Evolutionary conservation across 2,329 filamentous ascomycete genomes (phyloP), one percentile per base, ranked within the genome.

Genomic region (Xylariales sp.): DNA sequence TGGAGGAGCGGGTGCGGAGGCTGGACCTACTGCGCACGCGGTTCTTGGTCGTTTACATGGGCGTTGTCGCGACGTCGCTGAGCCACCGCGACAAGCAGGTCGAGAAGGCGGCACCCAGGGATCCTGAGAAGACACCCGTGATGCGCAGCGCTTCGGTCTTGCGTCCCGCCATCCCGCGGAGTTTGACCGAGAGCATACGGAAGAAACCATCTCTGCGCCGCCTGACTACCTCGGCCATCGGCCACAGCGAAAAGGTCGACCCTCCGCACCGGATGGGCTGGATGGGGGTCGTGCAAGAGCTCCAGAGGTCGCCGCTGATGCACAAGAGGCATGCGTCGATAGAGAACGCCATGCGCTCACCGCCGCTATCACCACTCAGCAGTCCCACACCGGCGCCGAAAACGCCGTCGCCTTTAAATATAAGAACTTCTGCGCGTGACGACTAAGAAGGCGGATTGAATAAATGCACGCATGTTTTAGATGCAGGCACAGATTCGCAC

Each of bases 21-120:
- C 61, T 83, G 28, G 79, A 83, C 48, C 58, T 81, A 50, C 55
- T 83, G 53, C 69, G 78, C 53, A 81, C 80, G 75, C 72, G 78
- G 43, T 82, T 83, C 52, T 60, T 83, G 21, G 76, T 81, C 24
- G 67, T 80, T 25, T 81, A 80, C 56, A 75, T 83, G 74, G 74
- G 77, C 45, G 70, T 80, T 43, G 66, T 82, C 37, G 63, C 70
- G 11, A 57, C 62, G 10, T 56, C 55, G 30, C 55, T 56, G 13
- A 50, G 47, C 31, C 50, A 57, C 16, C 48, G 48, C 24, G 58
- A 60, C 37, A 67, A 62, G 42, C 53, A 61, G 32, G 42, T 44
- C 28, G 53, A 53, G 39, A 51, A 40, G 44, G 37, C 47, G 15
- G 46, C 40, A 18, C 49, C 47, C 23, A 58, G 44, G 31, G 53